Evolutionary conservation across 768 basidiomycete species (phyloP).

Genomic region (Termitomyces sp.): DNA sequence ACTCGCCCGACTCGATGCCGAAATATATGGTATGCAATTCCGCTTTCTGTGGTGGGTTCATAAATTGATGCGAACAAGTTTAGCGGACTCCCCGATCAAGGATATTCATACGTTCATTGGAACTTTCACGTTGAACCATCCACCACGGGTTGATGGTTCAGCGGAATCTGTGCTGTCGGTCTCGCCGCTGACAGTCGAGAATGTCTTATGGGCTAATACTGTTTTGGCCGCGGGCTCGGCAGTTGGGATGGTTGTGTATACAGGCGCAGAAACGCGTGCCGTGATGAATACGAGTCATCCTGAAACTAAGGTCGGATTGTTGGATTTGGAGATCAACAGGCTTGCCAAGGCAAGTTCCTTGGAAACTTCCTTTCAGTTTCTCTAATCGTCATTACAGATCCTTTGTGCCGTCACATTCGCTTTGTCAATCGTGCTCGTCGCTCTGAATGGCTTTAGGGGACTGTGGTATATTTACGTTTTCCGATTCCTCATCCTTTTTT

Average conservation of each 20-base stretch:
- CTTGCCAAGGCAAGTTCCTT: conserved; percentile 85
- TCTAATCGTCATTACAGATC: conserved; percentile 49
- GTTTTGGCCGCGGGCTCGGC: conserved; percentile 94
- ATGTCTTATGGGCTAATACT: conserved; percentile 96
- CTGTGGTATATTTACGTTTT: conserved; percentile 96
- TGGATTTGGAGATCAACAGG: conserved; percentile 93
- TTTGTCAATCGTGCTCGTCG: conserved; percentile 87
- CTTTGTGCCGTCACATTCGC: conserved; percentile 92
- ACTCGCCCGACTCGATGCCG: conserved; percentile 72
- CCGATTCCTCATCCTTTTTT: conserved; percentile 96
- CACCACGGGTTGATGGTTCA: conserved; percentile 24
- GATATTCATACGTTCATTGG: conserved; percentile 96
- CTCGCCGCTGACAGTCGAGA: conserved; percentile 91
- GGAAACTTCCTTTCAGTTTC: background rate
- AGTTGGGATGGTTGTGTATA: conserved; percentile 91
- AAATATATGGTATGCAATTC: conserved; percentile 71
- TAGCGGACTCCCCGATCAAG: conserved; percentile 93
- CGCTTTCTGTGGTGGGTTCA: background rate
- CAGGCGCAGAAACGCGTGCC: conserved; percentile 91
- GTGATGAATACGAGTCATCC: conserved; percentile 99
- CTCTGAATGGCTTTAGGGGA: conserved; percentile 93
- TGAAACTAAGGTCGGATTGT: conserved; percentile 85
- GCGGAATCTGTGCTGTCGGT: conserved; percentile 40
- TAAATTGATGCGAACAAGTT: conserved; percentile 14
- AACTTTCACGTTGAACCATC: conserved; percentile 75